Percentiles rank a stretch among this genome's conserved stretches.
phyloP scores from a whole-genome alignment of 805 yeast genomes.

The Yarrowia bubula region DNA sequence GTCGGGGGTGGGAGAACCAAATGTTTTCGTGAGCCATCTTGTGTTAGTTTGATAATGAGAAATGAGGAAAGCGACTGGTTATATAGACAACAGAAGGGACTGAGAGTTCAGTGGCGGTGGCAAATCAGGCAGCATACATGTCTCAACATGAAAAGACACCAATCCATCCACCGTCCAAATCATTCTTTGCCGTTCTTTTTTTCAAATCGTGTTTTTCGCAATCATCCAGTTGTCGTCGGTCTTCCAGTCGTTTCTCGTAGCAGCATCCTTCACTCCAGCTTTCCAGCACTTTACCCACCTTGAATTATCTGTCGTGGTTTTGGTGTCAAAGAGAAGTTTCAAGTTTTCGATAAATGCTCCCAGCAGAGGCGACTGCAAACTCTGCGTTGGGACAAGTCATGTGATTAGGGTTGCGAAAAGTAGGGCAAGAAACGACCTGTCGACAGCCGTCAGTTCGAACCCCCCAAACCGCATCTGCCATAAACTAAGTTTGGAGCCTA shows the following conservation, averaged over 20 bases:
- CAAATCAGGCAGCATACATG: background rate
- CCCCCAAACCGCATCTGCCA: background rate
- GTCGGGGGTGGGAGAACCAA: conserved; percentile 99
- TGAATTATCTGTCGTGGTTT: conserved; percentile 26
- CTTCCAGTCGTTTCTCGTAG: background rate
- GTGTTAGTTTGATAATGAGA: conserved; percentile 40
- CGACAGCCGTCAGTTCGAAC: background rate
- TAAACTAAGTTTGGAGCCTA: background rate
- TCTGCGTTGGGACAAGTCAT: background rate
- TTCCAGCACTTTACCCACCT: conserved; percentile 4
- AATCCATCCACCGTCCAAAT: too few species aligned
- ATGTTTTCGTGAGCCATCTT: conserved; percentile 99
- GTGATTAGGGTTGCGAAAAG: conserved; percentile 7
- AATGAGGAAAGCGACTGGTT: background rate
- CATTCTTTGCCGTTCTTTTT: too few species aligned
- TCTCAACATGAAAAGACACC: too few species aligned
- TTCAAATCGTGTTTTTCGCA: background rate
- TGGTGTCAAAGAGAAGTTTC: conserved; percentile 26
- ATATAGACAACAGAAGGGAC: background rate
- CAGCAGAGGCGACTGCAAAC: conserved; percentile 5
- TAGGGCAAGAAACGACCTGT: background rate
- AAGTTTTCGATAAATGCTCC: background rate
- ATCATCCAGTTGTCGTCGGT: background rate
- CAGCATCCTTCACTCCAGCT: too few species aligned
- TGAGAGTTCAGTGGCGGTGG: background rate